Base-by-base conservation (phyloP, 2,329 filamentous ascomycete species). In the Chaetothyriales sp. region DNA sequence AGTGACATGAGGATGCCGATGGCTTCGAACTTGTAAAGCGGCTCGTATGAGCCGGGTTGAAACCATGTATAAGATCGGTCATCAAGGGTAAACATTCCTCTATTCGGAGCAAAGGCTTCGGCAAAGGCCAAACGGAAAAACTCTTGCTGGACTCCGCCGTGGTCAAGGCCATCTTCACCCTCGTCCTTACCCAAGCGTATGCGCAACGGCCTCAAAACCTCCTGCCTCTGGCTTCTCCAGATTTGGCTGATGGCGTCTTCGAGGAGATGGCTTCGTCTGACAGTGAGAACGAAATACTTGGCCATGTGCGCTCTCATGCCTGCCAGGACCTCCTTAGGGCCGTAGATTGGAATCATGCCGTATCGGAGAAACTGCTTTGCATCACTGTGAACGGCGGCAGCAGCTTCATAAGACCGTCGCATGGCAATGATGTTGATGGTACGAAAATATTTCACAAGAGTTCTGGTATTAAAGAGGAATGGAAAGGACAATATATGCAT, bases 131-230 rank as follows among this genome's bases (percentile, higher is more conserved):
- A 70, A 15, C 88, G 81, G 70, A 98, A 97, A 65, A 95, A 97
- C 58, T 98, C 92, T 65, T 95, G 89, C 61, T 95, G 90, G 1
- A 98, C 89, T 56, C 92, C 92, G 44, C 92, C 92, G 47, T 90
- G 88, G 66, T 98, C 92, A 33, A 94, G 80, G 0, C 92, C 92
- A 65, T 94, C 83, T 66, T 97, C 92, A 28, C 88, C 87, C 50
- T 76, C 75, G 33, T 87, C 82, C 63, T 88, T 84, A 2, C 89
- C 89, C 52, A 97, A 78, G 48, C 87, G 83, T 7, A 98, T 83
- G 62, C 95, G 95, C 33, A 98, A 70, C 1, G 92, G 92, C 22
- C 88, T 80, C 62, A 90, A 72, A 2, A 97, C 72, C 68, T 95
- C 88, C 37, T 85, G 77, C 62, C 81, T 80, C 66, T 95, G 83